Conservation (phyloP, 495 filamentous ascomycete species). For the Tuber umbilicatum region DNA sequence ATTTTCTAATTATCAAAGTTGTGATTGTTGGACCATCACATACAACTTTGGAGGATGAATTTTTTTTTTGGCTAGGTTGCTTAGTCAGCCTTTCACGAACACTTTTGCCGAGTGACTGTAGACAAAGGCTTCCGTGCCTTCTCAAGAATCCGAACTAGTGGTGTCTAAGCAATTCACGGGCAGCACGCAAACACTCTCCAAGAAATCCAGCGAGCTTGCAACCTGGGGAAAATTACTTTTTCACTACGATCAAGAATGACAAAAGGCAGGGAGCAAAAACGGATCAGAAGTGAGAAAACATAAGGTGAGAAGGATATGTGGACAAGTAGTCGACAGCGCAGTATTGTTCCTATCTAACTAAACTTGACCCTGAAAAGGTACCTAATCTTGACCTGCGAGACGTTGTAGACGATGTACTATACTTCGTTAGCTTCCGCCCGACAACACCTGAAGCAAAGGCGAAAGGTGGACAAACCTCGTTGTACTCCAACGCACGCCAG, state of each 20-base stretch:
- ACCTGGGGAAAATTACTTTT: background rate
- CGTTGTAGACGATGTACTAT: conserved; percentile 71
- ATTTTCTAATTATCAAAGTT: too few species aligned
- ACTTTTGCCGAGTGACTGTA: too few species aligned
- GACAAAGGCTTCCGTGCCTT: too few species aligned
- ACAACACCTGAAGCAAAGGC: background rate
- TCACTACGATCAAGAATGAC: background rate
- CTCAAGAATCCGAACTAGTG: background rate
- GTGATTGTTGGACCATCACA: too few species aligned
- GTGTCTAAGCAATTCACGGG: background rate
- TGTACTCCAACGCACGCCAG: conserved; percentile 49
- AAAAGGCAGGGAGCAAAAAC: background rate
- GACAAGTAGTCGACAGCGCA: background rate
- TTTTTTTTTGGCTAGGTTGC: too few species aligned
- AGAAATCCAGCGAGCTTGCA: background rate
- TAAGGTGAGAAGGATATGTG: background rate
- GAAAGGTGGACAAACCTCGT: conserved; percentile 45
- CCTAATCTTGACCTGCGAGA: conserved; percentile 66
- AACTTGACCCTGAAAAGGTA: conserved; percentile 67
- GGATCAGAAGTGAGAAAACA: background rate
- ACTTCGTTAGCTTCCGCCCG: conserved; percentile 6
- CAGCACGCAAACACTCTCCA: background rate
- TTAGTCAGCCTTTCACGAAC: too few species aligned
- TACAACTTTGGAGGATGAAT: too few species aligned
- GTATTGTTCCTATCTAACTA: conserved; percentile 11